Evolutionary conservation across 805 yeast species (phyloP), one percentile per base, ranked within the genome.

Genomic region (Nakazawaea laoshanensis): DNA sequence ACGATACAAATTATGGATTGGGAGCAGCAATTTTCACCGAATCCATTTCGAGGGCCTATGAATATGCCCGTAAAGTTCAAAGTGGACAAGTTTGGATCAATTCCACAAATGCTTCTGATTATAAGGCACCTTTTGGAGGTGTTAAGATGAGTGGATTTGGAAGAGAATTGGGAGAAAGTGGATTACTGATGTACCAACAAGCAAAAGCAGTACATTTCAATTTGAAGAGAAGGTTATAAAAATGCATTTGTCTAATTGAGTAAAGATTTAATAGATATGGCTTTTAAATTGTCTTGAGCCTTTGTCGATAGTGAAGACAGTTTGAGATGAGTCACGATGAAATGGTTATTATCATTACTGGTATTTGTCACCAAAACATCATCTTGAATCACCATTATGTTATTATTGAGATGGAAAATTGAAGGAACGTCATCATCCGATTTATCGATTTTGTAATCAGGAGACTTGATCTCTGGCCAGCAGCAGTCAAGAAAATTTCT

Each of bases 1-100:
- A 81, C 54, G 67, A 68, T 53, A 66, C 85, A 25, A 70, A 68
- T 35, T 81, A 76, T 48, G 92, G 89, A 44, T 68, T 81, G 51
- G 88, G 86, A 52, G 84, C 88, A 40, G 86, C 86, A 54, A 61
- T 81, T 35, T 85, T 80, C 61, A 71, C 85, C 24, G 63, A 70
- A 45, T 68, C 70, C 55, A 51, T 79, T 36, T 67, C 70, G 52
- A 76, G 67, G 43, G 82, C 83, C 20, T 59, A 75, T 43, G 63
- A 60, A 25, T 83, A 78, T 37, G 69, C 88, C 28, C 64, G 65
- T 47, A 70, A 64, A 57, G 52, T 81, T 35, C 69, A 73, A 47
- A 74, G 86, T 24, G 92, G 92, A 59, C 66, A 66, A 62, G 67
- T 73, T 27, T 74, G 75, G 74, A 63, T 74, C 45, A 74, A 74